Percentiles rank a stretch among this genome's conserved stretches.
Conservation (phyloP, 1,284 basidiomycete genomes). For the Ustilago tritici region DNA sequence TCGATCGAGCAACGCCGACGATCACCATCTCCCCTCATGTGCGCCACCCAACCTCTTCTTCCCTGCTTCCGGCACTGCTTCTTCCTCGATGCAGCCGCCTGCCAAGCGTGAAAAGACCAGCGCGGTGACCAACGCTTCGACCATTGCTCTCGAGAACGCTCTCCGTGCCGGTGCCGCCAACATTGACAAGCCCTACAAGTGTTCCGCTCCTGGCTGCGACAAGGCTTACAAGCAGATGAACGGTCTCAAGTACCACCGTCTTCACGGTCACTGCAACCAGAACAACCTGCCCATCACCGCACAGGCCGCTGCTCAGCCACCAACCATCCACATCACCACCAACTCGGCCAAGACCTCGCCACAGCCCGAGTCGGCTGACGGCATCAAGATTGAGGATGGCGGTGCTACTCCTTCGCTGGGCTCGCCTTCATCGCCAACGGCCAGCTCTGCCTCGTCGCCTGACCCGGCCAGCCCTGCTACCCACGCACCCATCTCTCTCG, state of each 20-base stretch:
- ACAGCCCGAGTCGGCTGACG: constrained; percentile 46
- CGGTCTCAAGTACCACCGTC: constrained; percentile 95
- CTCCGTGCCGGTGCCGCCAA: constrained; percentile 37
- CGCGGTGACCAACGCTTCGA: constrained; percentile 37
- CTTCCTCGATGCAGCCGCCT: constrained; percentile 51
- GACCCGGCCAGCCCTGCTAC: constrained; percentile 41
- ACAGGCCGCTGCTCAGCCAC: constrained; percentile 46
- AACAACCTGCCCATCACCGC: constrained; percentile 57
- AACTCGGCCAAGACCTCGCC: constrained; percentile 42
- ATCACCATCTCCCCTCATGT: constrained; percentile 68
- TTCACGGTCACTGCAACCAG: constrained; percentile 83
- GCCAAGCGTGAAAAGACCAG: constrained; percentile 63
- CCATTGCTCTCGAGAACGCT: constrained; percentile 37
- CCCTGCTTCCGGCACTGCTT: constrained; percentile 60
- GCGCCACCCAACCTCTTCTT: constrained; percentile 69
- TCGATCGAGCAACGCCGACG: constrained; percentile 51
- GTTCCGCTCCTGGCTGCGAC: constrained; percentile 96
- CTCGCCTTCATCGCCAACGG: constrained; percentile 35
- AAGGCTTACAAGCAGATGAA: constrained; percentile 99
- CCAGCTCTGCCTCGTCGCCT: constrained; percentile 32
- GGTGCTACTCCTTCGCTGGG: constrained; percentile 12
- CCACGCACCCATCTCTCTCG: constrained; percentile 34
- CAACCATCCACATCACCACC: constrained; percentile 46
- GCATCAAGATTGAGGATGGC: constrained; percentile 44
- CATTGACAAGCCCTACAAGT: constrained; percentile 87